Percentiles rank a stretch among this genome's conserved stretches.
phyloP scores from a whole-genome alignment of 495 filamentous ascomycete genomes.

The Pseudevernia furfuracea region DNA sequence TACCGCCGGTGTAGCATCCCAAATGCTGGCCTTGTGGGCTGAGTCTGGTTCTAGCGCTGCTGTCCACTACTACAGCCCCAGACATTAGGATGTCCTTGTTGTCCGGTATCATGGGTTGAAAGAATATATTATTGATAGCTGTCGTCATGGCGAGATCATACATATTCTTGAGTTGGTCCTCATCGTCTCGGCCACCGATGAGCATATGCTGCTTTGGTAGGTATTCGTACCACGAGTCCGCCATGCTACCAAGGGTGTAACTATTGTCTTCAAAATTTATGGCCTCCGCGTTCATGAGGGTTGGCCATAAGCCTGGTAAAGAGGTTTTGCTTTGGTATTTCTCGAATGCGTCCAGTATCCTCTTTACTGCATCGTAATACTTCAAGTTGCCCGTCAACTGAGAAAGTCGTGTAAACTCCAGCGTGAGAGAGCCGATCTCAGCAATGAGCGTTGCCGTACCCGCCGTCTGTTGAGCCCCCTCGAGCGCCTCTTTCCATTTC shows the following conservation, averaged over 20 bases:
- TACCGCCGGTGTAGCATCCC: conserved; percentile 55
- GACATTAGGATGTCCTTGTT: conserved; percentile 71
- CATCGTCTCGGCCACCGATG: conserved; percentile 66
- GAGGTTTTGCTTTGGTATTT: conserved; percentile 59
- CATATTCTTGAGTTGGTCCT: conserved; percentile 73
- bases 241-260: conserved; percentile 77
- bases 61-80: conserved; percentile 39
- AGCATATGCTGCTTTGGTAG: conserved; percentile 77
- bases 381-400: conserved; percentile 78
- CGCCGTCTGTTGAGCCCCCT: conserved; percentile 36
- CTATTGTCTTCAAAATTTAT: conserved; percentile 40
- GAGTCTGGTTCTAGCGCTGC: conserved; percentile 12
- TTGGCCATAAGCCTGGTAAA: conserved; percentile 79
- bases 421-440: conserved; percentile 76
- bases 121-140: conserved; percentile 72
- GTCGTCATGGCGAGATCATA: conserved; percentile 63
- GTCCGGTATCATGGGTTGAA: conserved; percentile 69
- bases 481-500: conserved; percentile 37
- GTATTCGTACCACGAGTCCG: conserved; percentile 94
- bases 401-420: conserved; percentile 91
- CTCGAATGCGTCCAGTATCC: conserved; percentile 75
- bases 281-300: conserved; percentile 57
- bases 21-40: conserved; percentile 44
- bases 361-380: conserved; percentile 89
- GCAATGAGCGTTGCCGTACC: conserved; percentile 50